Conservation (phyloP, 805 yeast species). For the Pichia pseudocactophila region DNA sequence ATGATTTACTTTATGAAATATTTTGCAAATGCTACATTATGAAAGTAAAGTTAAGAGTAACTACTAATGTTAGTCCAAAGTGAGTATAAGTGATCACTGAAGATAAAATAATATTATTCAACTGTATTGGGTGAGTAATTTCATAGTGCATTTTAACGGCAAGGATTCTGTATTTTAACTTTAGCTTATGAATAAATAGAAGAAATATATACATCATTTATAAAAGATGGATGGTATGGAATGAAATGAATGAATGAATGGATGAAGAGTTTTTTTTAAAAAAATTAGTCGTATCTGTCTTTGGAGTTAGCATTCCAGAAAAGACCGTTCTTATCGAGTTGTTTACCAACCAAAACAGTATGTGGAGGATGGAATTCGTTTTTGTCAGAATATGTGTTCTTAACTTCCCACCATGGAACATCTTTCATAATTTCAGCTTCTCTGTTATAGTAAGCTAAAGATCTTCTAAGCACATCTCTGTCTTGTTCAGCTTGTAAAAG, state of each 20-base stretch:
- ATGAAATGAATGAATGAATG: neutral
- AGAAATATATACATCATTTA: neutral
- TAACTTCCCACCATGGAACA: constrained; percentile 54
- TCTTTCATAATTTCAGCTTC: constrained; percentile 61
- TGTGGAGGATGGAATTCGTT: constrained; percentile 30
- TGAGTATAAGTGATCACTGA: too few relatives aligned
- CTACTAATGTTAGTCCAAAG: too few relatives aligned
- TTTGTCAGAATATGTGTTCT: constrained; percentile 30
- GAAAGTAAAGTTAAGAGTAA: too few relatives aligned
- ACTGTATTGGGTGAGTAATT: too few relatives aligned
- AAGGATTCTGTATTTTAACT: too few relatives aligned
- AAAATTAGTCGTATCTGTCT: constrained; percentile 18
- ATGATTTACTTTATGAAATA: too few relatives aligned
- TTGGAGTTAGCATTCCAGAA: constrained; percentile 25
- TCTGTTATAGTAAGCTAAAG: constrained; percentile 53
- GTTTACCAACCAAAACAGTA: constrained; percentile 29
- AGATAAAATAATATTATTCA: too few relatives aligned
- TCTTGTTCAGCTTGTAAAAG: constrained; percentile 75
- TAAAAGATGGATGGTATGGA: neutral
- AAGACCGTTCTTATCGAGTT: constrained; percentile 25
- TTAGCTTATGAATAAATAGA: neutral
- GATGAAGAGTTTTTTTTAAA: too few relatives aligned
- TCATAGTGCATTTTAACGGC: neutral
- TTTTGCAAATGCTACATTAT: too few relatives aligned
- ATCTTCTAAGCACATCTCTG: constrained; percentile 67